A percentile compares a stretch with the other conserved stretches of the same genome.
Conservation (phyloP, 257 asterid genomes). For the Prunella vulgaris region DNA sequence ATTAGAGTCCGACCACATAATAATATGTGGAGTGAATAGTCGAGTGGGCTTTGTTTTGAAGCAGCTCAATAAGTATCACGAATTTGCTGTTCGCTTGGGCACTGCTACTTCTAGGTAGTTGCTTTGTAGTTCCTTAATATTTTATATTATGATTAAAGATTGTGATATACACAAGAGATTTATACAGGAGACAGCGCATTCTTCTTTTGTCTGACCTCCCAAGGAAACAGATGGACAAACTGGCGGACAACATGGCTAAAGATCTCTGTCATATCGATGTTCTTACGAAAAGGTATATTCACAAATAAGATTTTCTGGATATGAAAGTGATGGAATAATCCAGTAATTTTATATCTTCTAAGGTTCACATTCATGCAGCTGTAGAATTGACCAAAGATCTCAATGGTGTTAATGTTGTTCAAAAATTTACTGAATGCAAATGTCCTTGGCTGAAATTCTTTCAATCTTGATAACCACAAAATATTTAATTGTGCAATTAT, state of each 20-base stretch:
- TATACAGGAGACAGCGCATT: slow-evolving; percentile 79
- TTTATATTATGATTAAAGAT: neutral
- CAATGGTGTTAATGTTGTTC: too few species aligned
- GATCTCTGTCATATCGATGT: slow-evolving; percentile 91
- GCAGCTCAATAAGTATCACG: slow-evolving; percentile 93
- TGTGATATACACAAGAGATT: slow-evolving; percentile 20
- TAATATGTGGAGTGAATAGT: slow-evolving; percentile 83
- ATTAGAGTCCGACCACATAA: slow-evolving; percentile 82
- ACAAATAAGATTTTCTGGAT: neutral
- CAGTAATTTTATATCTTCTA: neutral
- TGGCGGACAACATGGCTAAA: slow-evolving; percentile 75
- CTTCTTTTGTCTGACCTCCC: slow-evolving; percentile 95
- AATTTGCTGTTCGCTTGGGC: slow-evolving; percentile 85
- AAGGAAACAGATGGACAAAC: slow-evolving; percentile 83
- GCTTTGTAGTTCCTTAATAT: neutral
- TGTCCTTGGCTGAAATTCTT: too few species aligned
- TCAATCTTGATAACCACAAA: too few species aligned
- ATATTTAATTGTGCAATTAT: too few species aligned
- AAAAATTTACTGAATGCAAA: too few species aligned
- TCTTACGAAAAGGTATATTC: slow-evolving; percentile 72
- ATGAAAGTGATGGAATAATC: neutral
- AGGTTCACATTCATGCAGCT: too few species aligned
- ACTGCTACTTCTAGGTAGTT: slow-evolving; percentile 88
- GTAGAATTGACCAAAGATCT: too few species aligned
- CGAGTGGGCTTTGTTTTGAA: slow-evolving; percentile 80